phyloP scores from a whole-genome alignment of 129 eudicot genomes.

The Tagetes erecta region DNA sequence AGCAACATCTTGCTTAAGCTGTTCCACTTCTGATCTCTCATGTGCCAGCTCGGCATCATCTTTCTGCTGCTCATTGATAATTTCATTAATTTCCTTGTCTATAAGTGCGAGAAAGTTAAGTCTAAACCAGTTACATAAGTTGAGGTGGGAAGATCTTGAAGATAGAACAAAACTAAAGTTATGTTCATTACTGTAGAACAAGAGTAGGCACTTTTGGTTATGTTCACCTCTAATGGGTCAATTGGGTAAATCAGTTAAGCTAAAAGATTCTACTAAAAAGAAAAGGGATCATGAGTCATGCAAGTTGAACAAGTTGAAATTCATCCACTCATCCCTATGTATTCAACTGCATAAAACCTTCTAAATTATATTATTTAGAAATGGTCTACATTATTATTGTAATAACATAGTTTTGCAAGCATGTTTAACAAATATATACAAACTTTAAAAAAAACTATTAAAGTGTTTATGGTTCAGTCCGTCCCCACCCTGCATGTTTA shows the following conservation, averaged over 20 bases:
- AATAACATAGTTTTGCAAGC: not conserved
- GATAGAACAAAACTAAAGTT: not conserved
- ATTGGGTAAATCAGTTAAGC: not conserved
- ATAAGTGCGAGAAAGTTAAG: constrained; percentile 69
- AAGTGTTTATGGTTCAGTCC: not conserved
- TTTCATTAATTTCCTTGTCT: constrained; percentile 68
- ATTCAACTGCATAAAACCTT: not conserved
- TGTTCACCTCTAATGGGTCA: not conserved
- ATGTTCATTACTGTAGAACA: not conserved
- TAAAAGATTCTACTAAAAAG: not conserved
- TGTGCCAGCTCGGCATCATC: constrained; percentile 86
- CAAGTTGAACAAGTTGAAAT: not conserved
- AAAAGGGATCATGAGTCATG: not conserved
- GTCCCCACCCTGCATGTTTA: not conserved
- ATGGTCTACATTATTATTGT: not conserved
- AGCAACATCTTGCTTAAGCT: constrained; percentile 71
- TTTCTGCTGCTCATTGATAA: constrained; percentile 88
- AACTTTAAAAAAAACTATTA: not conserved
- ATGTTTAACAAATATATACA: not conserved
- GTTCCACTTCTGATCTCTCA: constrained; percentile 82
- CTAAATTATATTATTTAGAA: not conserved
- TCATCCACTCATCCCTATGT: not conserved
- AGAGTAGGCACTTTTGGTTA: not conserved
- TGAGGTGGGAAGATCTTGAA: not conserved
- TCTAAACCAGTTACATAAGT: constrained; percentile 36